phyloP scores from a whole-genome alignment of 2,329 filamentous ascomycete genomes.

The Herpotrichia juniperi region DNA sequence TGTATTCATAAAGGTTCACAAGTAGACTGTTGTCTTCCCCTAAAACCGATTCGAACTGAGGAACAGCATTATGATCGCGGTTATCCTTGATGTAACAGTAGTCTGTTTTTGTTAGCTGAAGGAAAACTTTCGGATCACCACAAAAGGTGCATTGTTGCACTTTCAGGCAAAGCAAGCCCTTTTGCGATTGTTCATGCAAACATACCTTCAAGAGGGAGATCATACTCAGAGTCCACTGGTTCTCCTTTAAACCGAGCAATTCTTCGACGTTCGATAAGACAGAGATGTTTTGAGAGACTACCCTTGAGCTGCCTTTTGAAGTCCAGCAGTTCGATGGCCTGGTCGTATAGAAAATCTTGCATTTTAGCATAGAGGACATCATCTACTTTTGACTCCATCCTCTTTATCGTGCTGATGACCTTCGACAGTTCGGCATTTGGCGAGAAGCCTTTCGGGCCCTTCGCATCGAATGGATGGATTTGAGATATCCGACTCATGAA shows the following conservation, averaged over 20 bases:
- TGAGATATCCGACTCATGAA: slow-evolving; percentile 39
- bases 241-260: slow-evolving; percentile 38
- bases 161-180: no score
- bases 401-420: slow-evolving; percentile 32
- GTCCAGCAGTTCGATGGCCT: slow-evolving; percentile 28
- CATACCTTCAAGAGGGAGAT: slow-evolving; percentile 26
- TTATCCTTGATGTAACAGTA: slow-evolving; percentile 30
- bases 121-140: not conserved
- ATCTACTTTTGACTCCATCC: slow-evolving; percentile 34
- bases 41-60: slow-evolving; percentile 27
- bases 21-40: no score
- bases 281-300: slow-evolving; percentile 40
- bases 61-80: slow-evolving; percentile 32
- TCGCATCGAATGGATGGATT: slow-evolving; percentile 40
- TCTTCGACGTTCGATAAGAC: slow-evolving; percentile 36
- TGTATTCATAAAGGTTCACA: slow-evolving; percentile 3
- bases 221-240: slow-evolving; percentile 21
- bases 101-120: slow-evolving; percentile 22
- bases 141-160: no score
- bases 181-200: not conserved
- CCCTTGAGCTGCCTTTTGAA: slow-evolving; percentile 30
- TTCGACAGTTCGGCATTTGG: slow-evolving; percentile 35
- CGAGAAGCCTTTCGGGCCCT: slow-evolving; percentile 30
- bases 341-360: slow-evolving; percentile 34
- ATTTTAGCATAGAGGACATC: slow-evolving; percentile 33